phyloP scores from a whole-genome alignment of 2,329 filamentous ascomycete species.

The Neurospora sp. region DNA sequence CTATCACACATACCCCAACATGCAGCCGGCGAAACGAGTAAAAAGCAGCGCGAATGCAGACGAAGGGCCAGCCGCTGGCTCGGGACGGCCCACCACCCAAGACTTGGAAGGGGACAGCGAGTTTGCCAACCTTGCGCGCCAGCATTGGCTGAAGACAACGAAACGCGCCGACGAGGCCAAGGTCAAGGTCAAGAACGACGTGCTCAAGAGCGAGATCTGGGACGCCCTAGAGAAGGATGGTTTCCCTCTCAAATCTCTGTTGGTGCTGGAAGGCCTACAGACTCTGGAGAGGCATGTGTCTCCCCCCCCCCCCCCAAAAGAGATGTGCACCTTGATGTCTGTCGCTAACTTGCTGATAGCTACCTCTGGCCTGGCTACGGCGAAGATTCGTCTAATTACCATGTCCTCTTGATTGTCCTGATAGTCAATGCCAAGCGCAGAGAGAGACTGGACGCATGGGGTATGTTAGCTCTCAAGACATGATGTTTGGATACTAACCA shows the following conservation, averaged over 20 bases:
- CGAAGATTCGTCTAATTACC: slow-evolving; percentile 81
- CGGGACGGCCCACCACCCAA: slow-evolving; percentile 52
- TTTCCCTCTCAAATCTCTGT: slow-evolving; percentile 67
- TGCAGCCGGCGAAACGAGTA: slow-evolving; percentile 51
- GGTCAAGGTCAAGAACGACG: slow-evolving; percentile 68
- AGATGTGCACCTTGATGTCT: neutral
- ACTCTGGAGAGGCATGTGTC: slow-evolving; percentile 63
- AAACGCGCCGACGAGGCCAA: slow-evolving; percentile 39
- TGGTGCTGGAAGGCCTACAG: slow-evolving; percentile 83
- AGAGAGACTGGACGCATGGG: slow-evolving; percentile 82
- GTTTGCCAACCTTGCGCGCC: slow-evolving; percentile 69
- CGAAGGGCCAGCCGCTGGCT: slow-evolving; percentile 24
- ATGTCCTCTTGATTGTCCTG: slow-evolving; percentile 77
- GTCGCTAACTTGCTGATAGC: slow-evolving; percentile 33
- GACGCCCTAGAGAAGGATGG: slow-evolving; percentile 72
- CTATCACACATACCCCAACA: slow-evolving; percentile 19
- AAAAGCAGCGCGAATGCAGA: slow-evolving; percentile 39
- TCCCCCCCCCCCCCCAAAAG: neutral
- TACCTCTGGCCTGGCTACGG: slow-evolving; percentile 93
- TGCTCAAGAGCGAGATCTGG: slow-evolving; percentile 84
- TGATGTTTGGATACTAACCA: neutral
- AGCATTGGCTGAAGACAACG: slow-evolving; percentile 68
- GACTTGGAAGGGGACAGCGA: slow-evolving; percentile 61
- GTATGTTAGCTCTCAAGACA: slow-evolving; percentile 33
- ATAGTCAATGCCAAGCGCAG: slow-evolving; percentile 82